Base-by-base conservation (phyloP, 2,329 filamentous ascomycete species). In the Phaeophleospora eucalypticola region DNA sequence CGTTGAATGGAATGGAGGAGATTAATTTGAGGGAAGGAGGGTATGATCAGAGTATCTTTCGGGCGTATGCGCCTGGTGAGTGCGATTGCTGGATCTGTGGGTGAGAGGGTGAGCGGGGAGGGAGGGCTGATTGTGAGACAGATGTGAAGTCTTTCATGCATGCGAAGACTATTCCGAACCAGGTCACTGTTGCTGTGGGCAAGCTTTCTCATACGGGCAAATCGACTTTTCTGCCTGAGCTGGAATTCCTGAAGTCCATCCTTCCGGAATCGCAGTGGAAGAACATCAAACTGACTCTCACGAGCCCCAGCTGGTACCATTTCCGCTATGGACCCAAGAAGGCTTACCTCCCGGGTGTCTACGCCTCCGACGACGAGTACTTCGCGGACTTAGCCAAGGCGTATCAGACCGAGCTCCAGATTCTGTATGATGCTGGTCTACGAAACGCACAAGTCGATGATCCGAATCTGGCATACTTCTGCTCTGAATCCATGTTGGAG, bases 401-500 rank as follows among this genome's bases (percentile, higher is more conserved):
- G 8, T 75, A 74, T 50, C 70, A 71, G 52, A 67, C 65, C 37
- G 72, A 75, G 54, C 52, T 75, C 20, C 70, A 71, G 53, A 70
- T 70, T 17, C 56, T 75, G 24, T 73, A 75, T 50, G 61, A 67
- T 34, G 66, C 68, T 34, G 72, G 72, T 8, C 66, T 73, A 34
- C 63, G 71, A 46, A 75, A 75, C 44, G 71, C 70, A n/a, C 71
- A 75, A 54, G 70, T 74, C 36, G 72, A 75, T 43, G 72, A 75
- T 45, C 72, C 72, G 0, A 73, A 73, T 40, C 61, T 74, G n/a
- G 71, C 71, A 4, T 60, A 87, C 65, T 88, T 88, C 68, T 88
- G 84, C 69, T 84, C 81, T 16, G 73, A 84, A 47, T 80, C 82
- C 63, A 87, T 87, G 78, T 76, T 86, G 29, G 69, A 78, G 39